Evolutionary conservation across 192 early-diverging fungal species (phyloP).

Genomic region (Paraglomus occultum): DNA sequence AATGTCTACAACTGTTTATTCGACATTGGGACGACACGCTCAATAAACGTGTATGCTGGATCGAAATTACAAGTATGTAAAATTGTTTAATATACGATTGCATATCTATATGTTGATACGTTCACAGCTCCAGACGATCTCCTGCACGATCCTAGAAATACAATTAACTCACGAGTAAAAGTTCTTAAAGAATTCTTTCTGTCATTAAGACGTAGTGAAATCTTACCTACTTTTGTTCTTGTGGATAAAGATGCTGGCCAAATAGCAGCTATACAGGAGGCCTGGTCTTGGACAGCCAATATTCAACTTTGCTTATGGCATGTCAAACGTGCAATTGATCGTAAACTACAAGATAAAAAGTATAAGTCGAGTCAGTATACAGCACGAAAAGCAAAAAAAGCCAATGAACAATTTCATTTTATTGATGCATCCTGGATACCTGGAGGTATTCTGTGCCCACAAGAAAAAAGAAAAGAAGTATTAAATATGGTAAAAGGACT

Average conservation of each 20-base stretch:
- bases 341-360: slow-evolving; percentile 2
- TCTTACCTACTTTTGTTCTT: slow-evolving; percentile 11
- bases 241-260: slow-evolving; percentile 13
- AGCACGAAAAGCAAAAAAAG: neutral
- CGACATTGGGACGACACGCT: too few relatives aligned
- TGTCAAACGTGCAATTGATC: slow-evolving; percentile 6
- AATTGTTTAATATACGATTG: too few relatives aligned
- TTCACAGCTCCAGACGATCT: neutral
- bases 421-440: slow-evolving; percentile 7
- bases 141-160: slow-evolving; percentile 8
- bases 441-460: neutral
- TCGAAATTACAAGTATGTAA: too few relatives aligned
- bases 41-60: too few relatives aligned
- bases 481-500: slow-evolving; percentile 16
- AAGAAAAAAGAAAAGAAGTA: slow-evolving; percentile 1
- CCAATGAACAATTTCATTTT: slow-evolving; percentile 15
- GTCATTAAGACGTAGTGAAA: neutral
- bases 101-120: slow-evolving; percentile 9
- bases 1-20: too few relatives aligned
- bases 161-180: neutral
- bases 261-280: slow-evolving; percentile 6
- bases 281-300: slow-evolving; percentile 9
- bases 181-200: neutral
- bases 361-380: neutral
- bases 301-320: slow-evolving; percentile 13